Base-by-base conservation (phyloP, 306 rosid genomes). In the Trifolium repens region DNA sequence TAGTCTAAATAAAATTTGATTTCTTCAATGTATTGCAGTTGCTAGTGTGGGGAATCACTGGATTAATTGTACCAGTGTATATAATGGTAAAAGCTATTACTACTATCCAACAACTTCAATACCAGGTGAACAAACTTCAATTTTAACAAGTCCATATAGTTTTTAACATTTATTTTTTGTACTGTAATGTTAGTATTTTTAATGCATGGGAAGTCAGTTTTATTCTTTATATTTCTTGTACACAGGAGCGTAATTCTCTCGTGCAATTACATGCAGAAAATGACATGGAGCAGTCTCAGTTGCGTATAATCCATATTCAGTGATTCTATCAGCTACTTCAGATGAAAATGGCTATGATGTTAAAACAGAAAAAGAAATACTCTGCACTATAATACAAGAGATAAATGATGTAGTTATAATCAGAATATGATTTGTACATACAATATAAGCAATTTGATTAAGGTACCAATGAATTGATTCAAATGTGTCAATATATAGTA, bases 41-140 rank as follows among this genome's bases (percentile, higher is more conserved):
- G 53, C 46, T 84, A 71, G 39, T 83, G 69, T 75, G 88, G 85
- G 89, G 90, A 83, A 80, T 81, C 52, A 67, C 84, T 71, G 97
- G 89, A 73, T 79, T 88, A 76, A 84, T 85, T 83, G 82, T 88
- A 53, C 97, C 91, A 24, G 53, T 91, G 42, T 87, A 75, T 78
- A 72, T 88, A 70, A 85, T 88, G 87, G 80, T 84, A 15, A 89
- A 75, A 78, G 96, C 83, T 69, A 83, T 80, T 72, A 72, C 82
- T 32, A 77, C 85, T 3, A 78, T 88, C 80, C 93, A 87, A 76
- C 85, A 74, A 14, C 85, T 83, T 57, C 85, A 84, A 43, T 55
- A 76, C 79, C 91, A 88, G 93, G 97, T 91, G 67, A 69, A 85
- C 22, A 11, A 52, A 61, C 7, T 27, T 27, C 34, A 17, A 22